Conservation (phyloP, 192 early-diverging fungal genomes). For the Coemansia sp. region DNA sequence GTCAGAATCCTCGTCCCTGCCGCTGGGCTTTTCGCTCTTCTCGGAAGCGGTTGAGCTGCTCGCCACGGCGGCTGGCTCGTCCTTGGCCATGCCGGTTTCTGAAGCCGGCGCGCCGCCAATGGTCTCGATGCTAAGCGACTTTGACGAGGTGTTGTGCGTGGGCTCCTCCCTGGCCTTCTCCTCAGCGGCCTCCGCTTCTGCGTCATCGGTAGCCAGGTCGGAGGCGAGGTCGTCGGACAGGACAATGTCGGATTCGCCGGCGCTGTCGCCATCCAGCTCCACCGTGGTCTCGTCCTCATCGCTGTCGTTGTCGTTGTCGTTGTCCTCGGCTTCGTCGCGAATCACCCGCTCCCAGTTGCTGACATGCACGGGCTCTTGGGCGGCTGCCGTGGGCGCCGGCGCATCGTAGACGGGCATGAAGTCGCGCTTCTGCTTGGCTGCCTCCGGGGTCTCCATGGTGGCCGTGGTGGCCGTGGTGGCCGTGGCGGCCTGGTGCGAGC, state of each 20-base stretch:
- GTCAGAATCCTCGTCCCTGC: constrained; percentile 4
- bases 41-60: not conserved
- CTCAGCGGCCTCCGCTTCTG: too few relatives aligned
- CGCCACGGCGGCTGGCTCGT: not conserved
- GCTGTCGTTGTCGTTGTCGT: constrained; percentile 19
- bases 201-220: constrained; percentile 4
- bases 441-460: too few relatives aligned
- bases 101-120: too few relatives aligned
- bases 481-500: constrained; percentile 9
- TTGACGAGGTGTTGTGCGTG: constrained; percentile 12
- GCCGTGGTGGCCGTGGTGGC: constrained; percentile 1
- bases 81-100: constrained; percentile 2
- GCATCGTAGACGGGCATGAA: constrained; percentile 29
- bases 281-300: constrained; percentile 12
- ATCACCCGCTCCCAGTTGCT: constrained; percentile 18
- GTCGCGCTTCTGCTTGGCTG: constrained; percentile 33
- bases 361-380: constrained; percentile 7
- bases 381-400: not conserved
- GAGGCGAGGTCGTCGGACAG: not conserved
- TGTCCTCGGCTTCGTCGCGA: constrained; percentile 21
- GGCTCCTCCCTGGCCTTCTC: constrained; percentile 5
- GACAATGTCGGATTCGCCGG: constrained; percentile 3
- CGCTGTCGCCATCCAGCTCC: constrained; percentile 9
- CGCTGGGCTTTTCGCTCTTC: not conserved
- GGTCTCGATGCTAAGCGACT: constrained; percentile 43